phyloP scores from a whole-genome alignment of 225 moss, liverwort and hornwort genomes.

The Ulota crispa region DNA sequence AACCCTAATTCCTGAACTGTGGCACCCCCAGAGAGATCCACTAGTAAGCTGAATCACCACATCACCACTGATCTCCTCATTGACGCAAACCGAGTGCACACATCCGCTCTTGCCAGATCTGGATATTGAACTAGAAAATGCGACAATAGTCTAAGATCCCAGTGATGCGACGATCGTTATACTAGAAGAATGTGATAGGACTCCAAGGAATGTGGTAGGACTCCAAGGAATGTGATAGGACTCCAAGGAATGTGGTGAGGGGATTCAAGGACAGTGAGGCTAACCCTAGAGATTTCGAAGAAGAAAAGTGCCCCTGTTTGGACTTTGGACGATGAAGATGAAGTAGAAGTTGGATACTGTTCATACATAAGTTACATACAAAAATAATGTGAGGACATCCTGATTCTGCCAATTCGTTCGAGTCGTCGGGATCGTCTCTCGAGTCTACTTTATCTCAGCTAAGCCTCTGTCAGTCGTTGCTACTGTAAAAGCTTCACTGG shows the following conservation, averaged over 20 bases:
- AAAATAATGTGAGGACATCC: background rate
- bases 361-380: background rate
- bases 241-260: background rate
- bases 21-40: background rate
- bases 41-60: background rate
- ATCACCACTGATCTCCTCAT: slow-evolving; percentile 3
- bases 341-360: background rate
- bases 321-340: background rate
- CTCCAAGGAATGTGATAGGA: no score
- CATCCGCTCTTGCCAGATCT: background rate
- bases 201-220: background rate
- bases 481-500: no score
- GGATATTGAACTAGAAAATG: background rate
- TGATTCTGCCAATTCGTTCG: background rate
- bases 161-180: background rate
- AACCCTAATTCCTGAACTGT: slow-evolving; percentile 1
- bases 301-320: background rate
- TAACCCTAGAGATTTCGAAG: background rate
- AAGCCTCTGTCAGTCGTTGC: background rate
- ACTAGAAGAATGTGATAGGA: background rate
- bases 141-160: background rate
- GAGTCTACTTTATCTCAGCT: background rate
- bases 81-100: background rate
- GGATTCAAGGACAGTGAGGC: background rate
- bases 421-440: background rate